Percentiles rank a stretch among this genome's conserved stretches.
These are phyloP conservation scores for Fusarium pseudoanthophilum DNA, from an alignment of 2,329 filamentous ascomycete genomes.

Conservation along the genomic window DNA sequence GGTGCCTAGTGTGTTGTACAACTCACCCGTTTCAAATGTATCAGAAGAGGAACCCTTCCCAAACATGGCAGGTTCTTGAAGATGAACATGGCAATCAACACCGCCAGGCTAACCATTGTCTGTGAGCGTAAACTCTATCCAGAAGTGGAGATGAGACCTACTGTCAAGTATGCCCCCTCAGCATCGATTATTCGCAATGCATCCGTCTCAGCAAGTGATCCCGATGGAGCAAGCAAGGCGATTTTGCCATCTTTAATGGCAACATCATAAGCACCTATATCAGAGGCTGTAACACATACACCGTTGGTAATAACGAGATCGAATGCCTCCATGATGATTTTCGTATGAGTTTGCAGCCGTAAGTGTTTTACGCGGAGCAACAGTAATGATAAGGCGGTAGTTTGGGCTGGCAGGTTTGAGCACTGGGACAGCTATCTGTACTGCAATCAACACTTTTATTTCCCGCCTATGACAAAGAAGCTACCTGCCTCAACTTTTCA, in stretches of 20 bases:
- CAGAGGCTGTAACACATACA: background rate
- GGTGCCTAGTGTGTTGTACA: background rate
- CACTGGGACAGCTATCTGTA: background rate
- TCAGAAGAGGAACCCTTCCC: background rate
- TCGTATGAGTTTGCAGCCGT: background rate
- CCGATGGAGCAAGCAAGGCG: background rate
- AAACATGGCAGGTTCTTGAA: background rate
- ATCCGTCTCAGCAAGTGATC: background rate
- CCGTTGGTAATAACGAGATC: background rate
- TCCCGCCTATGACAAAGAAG: background rate
- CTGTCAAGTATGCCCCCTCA: background rate
- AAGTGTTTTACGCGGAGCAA: background rate
- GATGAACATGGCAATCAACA: background rate
- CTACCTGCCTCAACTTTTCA: background rate
- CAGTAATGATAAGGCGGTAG: background rate
- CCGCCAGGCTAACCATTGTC: background rate
- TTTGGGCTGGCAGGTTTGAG: background rate
- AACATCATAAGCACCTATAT: background rate
- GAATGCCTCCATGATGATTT: background rate
- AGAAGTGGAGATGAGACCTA: background rate
- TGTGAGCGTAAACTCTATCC: background rate
- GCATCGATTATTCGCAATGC: background rate
- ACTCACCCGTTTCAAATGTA: background rate
- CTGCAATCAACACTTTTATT: no score
- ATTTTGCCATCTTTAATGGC: background rate